Evolutionary conservation across 1,284 basidiomycete species (phyloP), one percentile per base, ranked within the genome.

Genomic region (Trichosporon sp.): DNA sequence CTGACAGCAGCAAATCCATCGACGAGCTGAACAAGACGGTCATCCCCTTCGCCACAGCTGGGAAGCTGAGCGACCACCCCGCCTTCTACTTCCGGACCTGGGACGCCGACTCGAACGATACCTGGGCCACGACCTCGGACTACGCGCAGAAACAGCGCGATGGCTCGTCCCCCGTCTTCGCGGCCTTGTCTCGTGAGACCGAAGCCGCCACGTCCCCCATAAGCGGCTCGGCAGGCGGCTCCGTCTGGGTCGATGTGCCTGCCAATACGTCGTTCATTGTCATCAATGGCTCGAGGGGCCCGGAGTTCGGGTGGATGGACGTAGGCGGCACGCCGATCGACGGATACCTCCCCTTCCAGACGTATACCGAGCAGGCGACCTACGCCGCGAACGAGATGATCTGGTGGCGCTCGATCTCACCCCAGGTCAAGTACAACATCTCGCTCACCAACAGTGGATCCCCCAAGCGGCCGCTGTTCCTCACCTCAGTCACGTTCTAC

Each of bases 401-500:
- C 2, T 63, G 32, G 32, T 63, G 31, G 31, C 59, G 59, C 31
- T 35, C 59, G 14, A 4, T 63, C 31, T 8, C 4, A 14, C 59
- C 59, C 6, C 32, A 35, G 3, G 59, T 63, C 31, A 32, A 35
- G 35, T 63, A 63, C 59, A 63, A 37, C 59, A 14, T 63, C 59
- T 14, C 16, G 32, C 19, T 35, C 14, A 14, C 14, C 7, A 2
- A 14, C 2, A 35, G 11, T 2, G 59, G 16, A 3, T 1, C 5
- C 1, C 7, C 6, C 4, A 7, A 4, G 14, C 16, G 31, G 14
- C 31, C 59, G 31, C 31, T 35, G 32, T n/a, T n/a, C 59, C 16
- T 63, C 6, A 63, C 31, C 32, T 35, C 31, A 4, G 1, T 63
- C 59, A 63, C 59, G 4, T 63, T 63, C 59, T 63, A 63, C 59